Evolutionary conservation across 305 asterid genomes (phyloP).

Genomic region (Solanum hybrid): DNA sequence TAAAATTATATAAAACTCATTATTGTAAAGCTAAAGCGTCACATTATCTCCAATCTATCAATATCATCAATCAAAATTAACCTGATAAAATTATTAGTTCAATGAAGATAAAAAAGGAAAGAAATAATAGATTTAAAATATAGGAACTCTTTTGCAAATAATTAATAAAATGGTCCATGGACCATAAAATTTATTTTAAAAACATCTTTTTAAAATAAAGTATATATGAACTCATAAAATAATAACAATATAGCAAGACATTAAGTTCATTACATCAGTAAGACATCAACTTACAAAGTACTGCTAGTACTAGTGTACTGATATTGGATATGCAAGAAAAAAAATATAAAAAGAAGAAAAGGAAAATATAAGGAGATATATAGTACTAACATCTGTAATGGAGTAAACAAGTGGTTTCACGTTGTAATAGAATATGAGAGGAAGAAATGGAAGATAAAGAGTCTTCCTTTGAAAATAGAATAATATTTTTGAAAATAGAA

Average conservation of each 20-base stretch:
- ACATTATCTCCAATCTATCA: background rate
- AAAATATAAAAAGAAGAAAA: background rate
- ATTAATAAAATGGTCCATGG: background rate
- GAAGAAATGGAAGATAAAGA: background rate
- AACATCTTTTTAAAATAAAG: background rate
- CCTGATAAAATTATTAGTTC: background rate
- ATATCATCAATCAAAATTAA: background rate
- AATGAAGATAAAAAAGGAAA: background rate
- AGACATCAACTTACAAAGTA: background rate
- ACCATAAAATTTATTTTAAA: background rate
- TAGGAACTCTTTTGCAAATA: background rate
- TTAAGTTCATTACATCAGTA: background rate
- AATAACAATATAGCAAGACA: background rate
- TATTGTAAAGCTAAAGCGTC: background rate
- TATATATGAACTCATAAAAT: background rate
- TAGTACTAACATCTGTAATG: background rate
- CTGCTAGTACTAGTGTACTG: background rate
- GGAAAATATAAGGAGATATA: background rate
- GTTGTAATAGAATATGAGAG: background rate
- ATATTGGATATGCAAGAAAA: background rate
- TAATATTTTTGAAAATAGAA: background rate
- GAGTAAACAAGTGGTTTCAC: background rate
- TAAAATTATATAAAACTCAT: background rate
- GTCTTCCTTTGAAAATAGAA: background rate
- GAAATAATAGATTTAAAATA: background rate